Evolutionary conservation across 192 early-diverging fungal species (phyloP).

Genomic region (Linderina pennispora): DNA sequence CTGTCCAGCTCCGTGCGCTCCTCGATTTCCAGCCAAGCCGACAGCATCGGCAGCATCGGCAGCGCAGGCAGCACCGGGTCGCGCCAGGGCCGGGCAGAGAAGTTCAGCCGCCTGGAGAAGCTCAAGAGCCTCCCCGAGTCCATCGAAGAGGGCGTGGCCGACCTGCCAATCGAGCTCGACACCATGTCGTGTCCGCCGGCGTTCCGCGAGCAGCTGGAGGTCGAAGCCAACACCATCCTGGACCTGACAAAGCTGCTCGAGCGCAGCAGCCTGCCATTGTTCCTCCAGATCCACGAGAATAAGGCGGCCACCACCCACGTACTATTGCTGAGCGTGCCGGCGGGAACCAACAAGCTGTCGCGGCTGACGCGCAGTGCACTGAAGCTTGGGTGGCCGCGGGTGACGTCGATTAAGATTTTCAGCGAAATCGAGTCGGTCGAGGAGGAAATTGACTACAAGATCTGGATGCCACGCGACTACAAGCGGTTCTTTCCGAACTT

Average conservation of each 20-base stretch:
- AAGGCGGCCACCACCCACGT: conserved; percentile 42
- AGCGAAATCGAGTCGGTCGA: conserved; percentile 21
- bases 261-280: conserved; percentile 32
- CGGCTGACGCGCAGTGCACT: conserved; percentile 33
- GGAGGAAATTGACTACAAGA: conserved; percentile 42
- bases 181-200: conserved; percentile 35
- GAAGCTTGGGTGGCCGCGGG: conserved; percentile 45
- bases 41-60: conserved; percentile 4
- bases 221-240: conserved; percentile 31
- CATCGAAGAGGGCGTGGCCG: conserved; percentile 35
- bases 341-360: conserved; percentile 24
- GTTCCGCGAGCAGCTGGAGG: conserved; percentile 42
- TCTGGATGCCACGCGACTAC: conserved; percentile 48
- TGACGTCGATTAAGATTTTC: conserved; percentile 37
- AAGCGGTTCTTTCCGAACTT: conserved; percentile 43
- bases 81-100: conserved; percentile 21
- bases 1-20: too few relatives aligned
- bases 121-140: conserved; percentile 37
- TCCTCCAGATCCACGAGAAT: conserved; percentile 41
- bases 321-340: conserved; percentile 27
- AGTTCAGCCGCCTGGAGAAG: conserved; percentile 43
- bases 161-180: conserved; percentile 38
- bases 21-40: too few relatives aligned
- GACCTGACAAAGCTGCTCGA: conserved; percentile 38
- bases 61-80: conserved; percentile 15